Conservation (phyloP, 306 rosid genomes). For the Mimosa bimucronata region DNA sequence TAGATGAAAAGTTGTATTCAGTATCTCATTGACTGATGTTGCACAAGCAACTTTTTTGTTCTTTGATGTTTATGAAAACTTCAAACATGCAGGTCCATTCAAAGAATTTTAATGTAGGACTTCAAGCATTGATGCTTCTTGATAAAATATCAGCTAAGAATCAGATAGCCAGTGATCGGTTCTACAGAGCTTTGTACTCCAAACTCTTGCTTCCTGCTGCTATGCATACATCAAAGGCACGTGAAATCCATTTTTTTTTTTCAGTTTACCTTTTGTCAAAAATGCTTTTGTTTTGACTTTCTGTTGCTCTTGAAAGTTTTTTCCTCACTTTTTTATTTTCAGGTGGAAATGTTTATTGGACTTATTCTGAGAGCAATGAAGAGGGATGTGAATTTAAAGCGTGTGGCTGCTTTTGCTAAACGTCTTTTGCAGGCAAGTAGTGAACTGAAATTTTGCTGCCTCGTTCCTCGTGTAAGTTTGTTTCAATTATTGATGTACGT, state of each 20-base stretch:
- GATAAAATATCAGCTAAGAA: constrained; percentile 95
- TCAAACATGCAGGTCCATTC: constrained; percentile 82
- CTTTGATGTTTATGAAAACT: constrained; percentile 30
- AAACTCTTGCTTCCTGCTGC: constrained; percentile 90
- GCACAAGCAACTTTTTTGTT: constrained; percentile 26
- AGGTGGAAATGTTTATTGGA: constrained; percentile 95
- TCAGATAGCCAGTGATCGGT: constrained; percentile 86
- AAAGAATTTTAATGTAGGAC: constrained; percentile 84
- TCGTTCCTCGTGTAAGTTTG: constrained; percentile 4
- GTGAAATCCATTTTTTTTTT: constrained; percentile 6
- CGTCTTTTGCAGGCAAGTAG: constrained; percentile 78
- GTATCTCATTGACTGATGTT: background rate
- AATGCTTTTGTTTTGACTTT: background rate
- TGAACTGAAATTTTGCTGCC: constrained; percentile 15
- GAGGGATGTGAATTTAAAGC: constrained; percentile 85
- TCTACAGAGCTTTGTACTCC: constrained; percentile 88
- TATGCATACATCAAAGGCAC: constrained; percentile 89
- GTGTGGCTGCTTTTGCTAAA: constrained; percentile 85
- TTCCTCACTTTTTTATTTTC: constrained; percentile 32
- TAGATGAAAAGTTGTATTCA: background rate
- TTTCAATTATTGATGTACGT: background rate
- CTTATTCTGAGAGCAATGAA: constrained; percentile 93
- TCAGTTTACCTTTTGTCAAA: background rate
- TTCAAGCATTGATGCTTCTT: constrained; percentile 95
- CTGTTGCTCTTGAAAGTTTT: background rate